Evolutionary conservation across 257 asterid species (phyloP).

Genomic region (Nicotiana undulata): DNA sequence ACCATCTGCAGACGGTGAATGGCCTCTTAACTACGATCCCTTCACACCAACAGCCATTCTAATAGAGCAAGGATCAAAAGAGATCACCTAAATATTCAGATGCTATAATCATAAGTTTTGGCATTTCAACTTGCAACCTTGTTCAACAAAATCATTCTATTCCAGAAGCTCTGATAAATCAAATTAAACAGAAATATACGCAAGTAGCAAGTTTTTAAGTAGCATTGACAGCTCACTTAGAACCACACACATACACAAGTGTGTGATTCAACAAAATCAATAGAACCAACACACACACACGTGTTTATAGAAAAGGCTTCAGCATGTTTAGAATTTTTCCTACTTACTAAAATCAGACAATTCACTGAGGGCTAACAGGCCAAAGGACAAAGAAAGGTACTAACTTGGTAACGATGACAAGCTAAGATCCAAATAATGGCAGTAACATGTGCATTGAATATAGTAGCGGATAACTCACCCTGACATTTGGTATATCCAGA

Average conservation of each 20-base stretch:
- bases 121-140: too few species aligned
- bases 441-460: background rate
- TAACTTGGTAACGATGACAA: background rate
- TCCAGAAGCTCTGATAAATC: too few species aligned
- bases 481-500: slow-evolving; percentile 1
- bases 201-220: too few species aligned
- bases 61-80: background rate
- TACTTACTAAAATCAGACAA: background rate
- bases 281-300: background rate
- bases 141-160: too few species aligned
- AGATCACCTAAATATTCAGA: too few species aligned
- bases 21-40: background rate
- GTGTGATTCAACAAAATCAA: background rate
- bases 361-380: background rate
- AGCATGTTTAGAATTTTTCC: background rate
- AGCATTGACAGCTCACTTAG: too few species aligned
- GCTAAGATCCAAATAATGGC: background rate
- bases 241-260: background rate
- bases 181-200: too few species aligned
- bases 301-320: background rate
- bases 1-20: too few species aligned
- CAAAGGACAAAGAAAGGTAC: background rate
- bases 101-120: too few species aligned
- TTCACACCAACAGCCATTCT: background rate
- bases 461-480: background rate